Base-by-base conservation (phyloP, 495 filamentous ascomycete species). In the Trichodelitschia bisporula region DNA sequence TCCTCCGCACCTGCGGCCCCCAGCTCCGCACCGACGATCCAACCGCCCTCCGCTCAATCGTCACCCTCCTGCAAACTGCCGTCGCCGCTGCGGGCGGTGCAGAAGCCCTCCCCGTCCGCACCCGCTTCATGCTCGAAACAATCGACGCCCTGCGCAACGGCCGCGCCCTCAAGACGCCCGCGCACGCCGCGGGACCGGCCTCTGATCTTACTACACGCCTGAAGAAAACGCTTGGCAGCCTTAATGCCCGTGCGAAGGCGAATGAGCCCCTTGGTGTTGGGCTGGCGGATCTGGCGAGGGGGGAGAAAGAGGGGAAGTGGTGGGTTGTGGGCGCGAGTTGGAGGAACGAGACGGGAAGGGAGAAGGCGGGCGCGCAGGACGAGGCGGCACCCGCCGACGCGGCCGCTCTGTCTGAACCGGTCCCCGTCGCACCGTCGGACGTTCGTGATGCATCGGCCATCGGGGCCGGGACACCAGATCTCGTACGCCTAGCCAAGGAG, bases 61-160 rank as follows among this genome's bases (percentile, higher is more conserved):
- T 92, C 6, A 42, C 73, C 13, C 59, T 77, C 32, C 66, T 92
- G 33, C 77, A 80, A 39, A 66, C 67, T 8, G 63, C 70, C 5
- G 61, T 79, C 9, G 51, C 64, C 4, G 67, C 63, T 29, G 54
- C 57, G 19, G 75, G 72, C 19, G 70, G 77, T 45, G 55, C 57
- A 12, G n/a, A n/a, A n/a, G 69, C 62, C 26, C 56, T 92, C 12
- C 84, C 79, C 10, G 75, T 90, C 8, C 70, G 86, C 29, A 92
- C 83, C 1, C 89, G 75, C 38, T 95, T 93, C 53, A 95, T 95
- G 89, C 82, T 97, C 28, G 86, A 95, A 37, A 83, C 74, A 2
- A 86, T 97, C 45, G 82, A 77, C 36, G 73, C 86, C 42, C 58
- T 95, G 18, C 91, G 90, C 47, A 90, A 91, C 59, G 93, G 92